These are phyloP conservation scores for Stereocaulon alpinum DNA, from an alignment of 495 filamentous ascomycete genomes.

Conservation along the genomic window DNA sequence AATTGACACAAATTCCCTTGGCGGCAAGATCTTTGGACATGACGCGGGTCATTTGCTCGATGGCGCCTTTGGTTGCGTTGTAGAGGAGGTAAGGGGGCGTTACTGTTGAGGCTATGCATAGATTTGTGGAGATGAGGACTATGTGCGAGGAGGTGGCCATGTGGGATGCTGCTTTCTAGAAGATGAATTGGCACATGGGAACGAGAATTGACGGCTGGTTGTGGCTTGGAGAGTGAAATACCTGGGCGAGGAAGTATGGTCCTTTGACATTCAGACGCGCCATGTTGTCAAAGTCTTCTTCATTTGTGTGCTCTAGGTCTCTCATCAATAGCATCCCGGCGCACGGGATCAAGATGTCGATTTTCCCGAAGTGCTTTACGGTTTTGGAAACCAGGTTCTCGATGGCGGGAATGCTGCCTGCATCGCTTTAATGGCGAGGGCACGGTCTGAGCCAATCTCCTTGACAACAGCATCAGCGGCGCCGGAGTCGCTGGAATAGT, in stretches of 20 bases:
- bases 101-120: slow-evolving; percentile 36
- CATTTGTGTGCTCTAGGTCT: slow-evolving; percentile 46
- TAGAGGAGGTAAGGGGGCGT: slow-evolving; percentile 54
- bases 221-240: slow-evolving; percentile 14
- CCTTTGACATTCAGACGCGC: slow-evolving; percentile 57
- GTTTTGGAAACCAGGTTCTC: slow-evolving; percentile 35
- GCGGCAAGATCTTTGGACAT: slow-evolving; percentile 54
- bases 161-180: slow-evolving; percentile 49
- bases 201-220: background rate
- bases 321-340: slow-evolving; percentile 46
- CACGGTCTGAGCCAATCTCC: slow-evolving; percentile 40
- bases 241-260: slow-evolving; percentile 53
- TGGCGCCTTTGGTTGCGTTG: slow-evolving; percentile 52
- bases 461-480: slow-evolving; percentile 47
- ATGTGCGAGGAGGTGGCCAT: slow-evolving; percentile 48
- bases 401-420: slow-evolving; percentile 30
- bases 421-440: slow-evolving; percentile 47
- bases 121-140: slow-evolving; percentile 49
- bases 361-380: slow-evolving; percentile 37
- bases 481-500: slow-evolving; percentile 43
- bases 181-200: background rate
- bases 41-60: slow-evolving; percentile 58
- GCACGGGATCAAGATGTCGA: slow-evolving; percentile 57
- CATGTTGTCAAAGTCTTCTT: slow-evolving; percentile 46
- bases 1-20: slow-evolving; percentile 53